A percentile compares a stretch with the other conserved stretches of the same genome.
Conservation (phyloP, 2,329 filamentous ascomycete genomes). For the Pestalotiopsis sp. region DNA sequence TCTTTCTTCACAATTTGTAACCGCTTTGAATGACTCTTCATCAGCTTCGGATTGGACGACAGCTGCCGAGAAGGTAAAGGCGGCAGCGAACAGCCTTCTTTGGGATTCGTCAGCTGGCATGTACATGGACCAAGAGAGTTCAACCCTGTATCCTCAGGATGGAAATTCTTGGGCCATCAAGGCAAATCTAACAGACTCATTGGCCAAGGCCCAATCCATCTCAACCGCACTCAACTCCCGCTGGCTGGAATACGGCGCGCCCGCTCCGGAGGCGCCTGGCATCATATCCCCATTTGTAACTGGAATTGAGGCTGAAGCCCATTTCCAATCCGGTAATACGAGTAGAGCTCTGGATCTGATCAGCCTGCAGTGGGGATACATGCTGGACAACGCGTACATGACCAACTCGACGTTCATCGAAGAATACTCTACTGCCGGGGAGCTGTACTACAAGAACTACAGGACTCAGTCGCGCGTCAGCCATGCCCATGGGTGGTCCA, state of each 20-base stretch:
- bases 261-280: constrained; percentile 30
- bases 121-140: neutral
- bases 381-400: constrained; percentile 39
- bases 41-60: neutral
- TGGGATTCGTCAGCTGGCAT: constrained; percentile 22
- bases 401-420: constrained; percentile 46
- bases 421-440: constrained; percentile 40
- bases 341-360: constrained; percentile 44
- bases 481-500: constrained; percentile 40
- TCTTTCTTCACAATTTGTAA: constrained; percentile 48
- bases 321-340: constrained; percentile 38
- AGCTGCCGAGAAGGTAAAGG: constrained; percentile 20
- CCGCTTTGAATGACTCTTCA: constrained; percentile 37
- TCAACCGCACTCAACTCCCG: constrained; percentile 39
- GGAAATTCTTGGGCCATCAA: constrained; percentile 23
- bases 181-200: constrained; percentile 12
- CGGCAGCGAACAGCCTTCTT: constrained; percentile 24
- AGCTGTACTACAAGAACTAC: constrained; percentile 36
- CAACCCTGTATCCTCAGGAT: constrained; percentile 19
- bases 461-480: constrained; percentile 30
- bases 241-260: constrained; percentile 48
- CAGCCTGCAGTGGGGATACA: constrained; percentile 40
- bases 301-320: constrained; percentile 24
- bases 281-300: constrained; percentile 22
- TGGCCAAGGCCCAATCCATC: constrained; percentile 27